Conservation (phyloP, 352 stramenopile species). For the Phytophthora brassicae region DNA sequence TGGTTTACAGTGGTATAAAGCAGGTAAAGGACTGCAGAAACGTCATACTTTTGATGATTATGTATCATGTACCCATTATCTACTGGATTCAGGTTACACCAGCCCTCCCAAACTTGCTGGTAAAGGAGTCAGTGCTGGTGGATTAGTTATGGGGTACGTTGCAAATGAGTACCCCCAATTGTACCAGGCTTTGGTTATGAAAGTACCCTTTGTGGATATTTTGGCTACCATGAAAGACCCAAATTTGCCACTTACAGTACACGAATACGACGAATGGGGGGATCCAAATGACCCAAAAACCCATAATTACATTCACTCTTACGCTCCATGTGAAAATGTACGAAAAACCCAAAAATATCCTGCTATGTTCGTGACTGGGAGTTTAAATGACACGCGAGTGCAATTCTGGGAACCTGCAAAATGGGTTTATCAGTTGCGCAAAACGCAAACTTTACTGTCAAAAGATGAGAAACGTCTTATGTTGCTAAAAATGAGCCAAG, state of each 20-base stretch:
- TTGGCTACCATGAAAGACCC: constrained; percentile 86
- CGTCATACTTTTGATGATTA: constrained; percentile 89
- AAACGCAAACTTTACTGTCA: constrained; percentile 38
- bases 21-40: constrained; percentile 78
- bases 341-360: constrained; percentile 49
- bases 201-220: constrained; percentile 91
- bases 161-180: constrained; percentile 79
- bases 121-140: constrained; percentile 85
- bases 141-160: constrained; percentile 85
- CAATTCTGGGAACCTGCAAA: constrained; percentile 89
- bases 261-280: constrained; percentile 94
- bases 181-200: constrained; percentile 80
- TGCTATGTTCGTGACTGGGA: constrained; percentile 83
- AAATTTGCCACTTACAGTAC: constrained; percentile 82
- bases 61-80: constrained; percentile 56
- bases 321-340: constrained; percentile 80
- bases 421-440: constrained; percentile 76
- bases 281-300: constrained; percentile 50
- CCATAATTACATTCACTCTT: constrained; percentile 77
- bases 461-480: constrained; percentile 40
- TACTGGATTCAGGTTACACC: constrained; percentile 70
- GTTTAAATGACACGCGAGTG: constrained; percentile 81
- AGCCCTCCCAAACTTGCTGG: constrained; percentile 59
- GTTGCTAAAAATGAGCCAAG: constrained; percentile 75
- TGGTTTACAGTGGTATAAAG: constrained; percentile 87